Conservation (phyloP, 805 yeast genomes). For the Ogataea kodamae region DNA sequence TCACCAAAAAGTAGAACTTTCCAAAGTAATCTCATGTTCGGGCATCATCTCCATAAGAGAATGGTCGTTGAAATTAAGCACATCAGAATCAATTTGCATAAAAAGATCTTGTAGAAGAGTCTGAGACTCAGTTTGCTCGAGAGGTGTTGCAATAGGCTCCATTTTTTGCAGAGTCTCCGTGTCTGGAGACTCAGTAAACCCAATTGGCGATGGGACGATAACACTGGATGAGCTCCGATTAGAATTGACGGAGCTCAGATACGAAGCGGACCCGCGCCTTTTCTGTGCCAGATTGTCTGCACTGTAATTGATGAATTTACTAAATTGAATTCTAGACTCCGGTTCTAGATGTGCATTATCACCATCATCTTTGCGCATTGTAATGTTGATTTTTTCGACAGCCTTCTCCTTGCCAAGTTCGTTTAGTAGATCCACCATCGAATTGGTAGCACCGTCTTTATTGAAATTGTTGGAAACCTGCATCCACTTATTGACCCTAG, state of each 20-base stretch:
- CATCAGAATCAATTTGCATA: slow-evolving; percentile 31
- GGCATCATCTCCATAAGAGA: slow-evolving; percentile 15
- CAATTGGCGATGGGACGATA: slow-evolving; percentile 33
- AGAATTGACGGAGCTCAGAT: neutral
- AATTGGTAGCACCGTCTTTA: slow-evolving; percentile 50
- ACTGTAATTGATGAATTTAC: slow-evolving; percentile 27
- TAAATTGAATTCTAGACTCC: slow-evolving; percentile 30
- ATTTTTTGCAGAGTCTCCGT: neutral
- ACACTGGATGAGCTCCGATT: slow-evolving; percentile 12
- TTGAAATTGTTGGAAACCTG: slow-evolving; percentile 36
- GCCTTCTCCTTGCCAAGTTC: slow-evolving; percentile 52
- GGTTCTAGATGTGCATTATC: slow-evolving; percentile 28
- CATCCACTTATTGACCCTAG: slow-evolving; percentile 39
- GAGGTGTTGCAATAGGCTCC: neutral
- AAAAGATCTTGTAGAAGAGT: slow-evolving; percentile 29
- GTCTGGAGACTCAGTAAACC: slow-evolving; percentile 18
- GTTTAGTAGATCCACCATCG: slow-evolving; percentile 49
- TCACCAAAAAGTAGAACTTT: slow-evolving; percentile 31
- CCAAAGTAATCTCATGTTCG: slow-evolving; percentile 16
- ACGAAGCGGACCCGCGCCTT: slow-evolving; percentile 2
- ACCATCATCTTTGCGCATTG: slow-evolving; percentile 25
- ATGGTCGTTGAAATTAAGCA: slow-evolving; percentile 25
- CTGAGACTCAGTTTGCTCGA: slow-evolving; percentile 20
- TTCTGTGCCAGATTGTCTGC: slow-evolving; percentile 18
- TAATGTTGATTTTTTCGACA: slow-evolving; percentile 33